Evolutionary conservation across 2,329 filamentous ascomycete species (phyloP).

Genomic region (Penicillium sp.): DNA sequence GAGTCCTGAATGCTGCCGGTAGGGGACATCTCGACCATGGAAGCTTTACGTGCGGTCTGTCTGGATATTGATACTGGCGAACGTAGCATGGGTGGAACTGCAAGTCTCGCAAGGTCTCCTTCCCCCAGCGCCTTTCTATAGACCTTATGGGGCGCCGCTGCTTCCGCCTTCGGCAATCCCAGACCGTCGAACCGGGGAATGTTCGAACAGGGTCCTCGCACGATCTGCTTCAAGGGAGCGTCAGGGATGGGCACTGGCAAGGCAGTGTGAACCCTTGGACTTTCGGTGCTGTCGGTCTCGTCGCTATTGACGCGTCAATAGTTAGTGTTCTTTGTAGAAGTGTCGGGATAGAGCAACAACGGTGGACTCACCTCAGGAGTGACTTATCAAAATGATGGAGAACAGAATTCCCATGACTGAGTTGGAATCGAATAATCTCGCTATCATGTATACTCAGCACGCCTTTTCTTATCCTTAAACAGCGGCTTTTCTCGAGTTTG

Average conservation of each 20-base stretch:
- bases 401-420: neutral
- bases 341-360: neutral
- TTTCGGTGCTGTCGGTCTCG: neutral
- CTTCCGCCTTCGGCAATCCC: no score
- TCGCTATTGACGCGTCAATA: neutral
- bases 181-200: neutral
- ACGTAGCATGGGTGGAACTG: no score
- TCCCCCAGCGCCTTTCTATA: no score
- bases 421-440: conserved; percentile 11
- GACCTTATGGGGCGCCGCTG: no score
- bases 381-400: neutral
- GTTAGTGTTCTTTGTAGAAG: neutral
- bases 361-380: neutral
- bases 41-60: no score
- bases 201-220: neutral
- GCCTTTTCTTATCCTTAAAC: conserved; percentile 6
- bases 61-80: neutral
- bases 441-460: conserved; percentile 7
- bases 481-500: conserved; percentile 6
- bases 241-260: no score
- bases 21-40: no score
- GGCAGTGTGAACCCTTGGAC: neutral
- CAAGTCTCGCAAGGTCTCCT: no score
- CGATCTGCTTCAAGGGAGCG: neutral
- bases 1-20: no score